Conservation (phyloP, 2,329 filamentous ascomycete genomes). For the Aspergillus sp. region DNA sequence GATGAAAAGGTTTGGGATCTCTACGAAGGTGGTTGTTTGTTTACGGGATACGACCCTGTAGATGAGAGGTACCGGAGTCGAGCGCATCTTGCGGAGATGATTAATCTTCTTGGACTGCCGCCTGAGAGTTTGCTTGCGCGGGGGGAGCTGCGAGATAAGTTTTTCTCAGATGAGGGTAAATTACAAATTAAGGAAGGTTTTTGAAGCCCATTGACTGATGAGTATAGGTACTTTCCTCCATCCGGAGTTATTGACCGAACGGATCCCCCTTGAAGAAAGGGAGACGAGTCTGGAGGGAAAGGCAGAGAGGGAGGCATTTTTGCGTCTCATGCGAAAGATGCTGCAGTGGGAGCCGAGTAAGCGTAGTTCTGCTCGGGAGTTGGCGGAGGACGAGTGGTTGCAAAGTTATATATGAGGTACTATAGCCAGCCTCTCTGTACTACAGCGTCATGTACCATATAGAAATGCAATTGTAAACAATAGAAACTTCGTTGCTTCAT, state of each 20-base stretch:
- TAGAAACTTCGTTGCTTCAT: no score
- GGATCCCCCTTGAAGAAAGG: constrained; percentile 36
- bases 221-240: constrained; percentile 31
- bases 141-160: constrained; percentile 38
- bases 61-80: constrained; percentile 44
- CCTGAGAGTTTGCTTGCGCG: constrained; percentile 35
- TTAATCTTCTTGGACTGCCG: constrained; percentile 49
- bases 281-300: constrained; percentile 42
- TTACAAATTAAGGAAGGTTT: no score
- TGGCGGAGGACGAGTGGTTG: constrained; percentile 34
- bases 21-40: constrained; percentile 51
- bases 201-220: no score
- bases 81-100: constrained; percentile 54
- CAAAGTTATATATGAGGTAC: not conserved
- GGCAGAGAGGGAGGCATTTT: constrained; percentile 32
- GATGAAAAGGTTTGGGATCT: constrained; percentile 51
- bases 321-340: constrained; percentile 40
- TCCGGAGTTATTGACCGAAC: constrained; percentile 24
- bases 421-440: no score
- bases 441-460: no score
- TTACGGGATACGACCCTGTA: constrained; percentile 45
- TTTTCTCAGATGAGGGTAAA: constrained; percentile 32
- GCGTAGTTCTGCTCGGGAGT: constrained; percentile 33
- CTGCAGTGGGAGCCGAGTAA: constrained; percentile 38
- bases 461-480: no score